A percentile compares a stretch with the other conserved stretches of the same genome.
These are phyloP conservation scores for Nakazawaea anatomiae DNA, from an alignment of 805 yeast species.

Conservation along the genomic window DNA sequence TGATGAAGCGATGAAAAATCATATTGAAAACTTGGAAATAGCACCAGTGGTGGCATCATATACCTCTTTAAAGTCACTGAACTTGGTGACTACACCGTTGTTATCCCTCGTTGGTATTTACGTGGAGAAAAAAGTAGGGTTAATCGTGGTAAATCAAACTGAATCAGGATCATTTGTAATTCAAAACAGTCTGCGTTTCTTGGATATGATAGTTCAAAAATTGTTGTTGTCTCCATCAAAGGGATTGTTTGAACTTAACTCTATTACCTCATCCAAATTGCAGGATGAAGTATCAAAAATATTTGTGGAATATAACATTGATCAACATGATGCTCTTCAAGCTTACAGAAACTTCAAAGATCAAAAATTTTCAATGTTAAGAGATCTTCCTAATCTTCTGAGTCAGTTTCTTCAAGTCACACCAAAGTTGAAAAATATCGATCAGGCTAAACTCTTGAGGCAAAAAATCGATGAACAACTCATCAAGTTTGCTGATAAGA, in stretches of 20 bases:
- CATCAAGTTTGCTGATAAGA: slow-evolving; percentile 2
- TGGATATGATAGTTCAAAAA: slow-evolving; percentile 2
- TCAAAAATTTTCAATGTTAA: slow-evolving; percentile 4
- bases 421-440: slow-evolving; percentile 7
- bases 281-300: slow-evolving; percentile 8
- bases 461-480: slow-evolving; percentile 8
- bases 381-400: slow-evolving; percentile 3
- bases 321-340: slow-evolving; percentile 5
- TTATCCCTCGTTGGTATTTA: slow-evolving; percentile 9
- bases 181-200: slow-evolving; percentile 5
- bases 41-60: slow-evolving; percentile 5
- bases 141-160: slow-evolving; percentile 6
- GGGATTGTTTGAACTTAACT: slow-evolving; percentile 1
- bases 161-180: slow-evolving; percentile 7
- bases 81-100: slow-evolving; percentile 4
- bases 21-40: not conserved
- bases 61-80: not conserved
- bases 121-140: slow-evolving; percentile 7
- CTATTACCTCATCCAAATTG: not conserved
- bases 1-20: slow-evolving; percentile 5
- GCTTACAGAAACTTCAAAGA: slow-evolving; percentile 1
- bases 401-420: not conserved
- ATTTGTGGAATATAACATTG: slow-evolving; percentile 1
- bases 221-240: not conserved
- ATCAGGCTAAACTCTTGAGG: slow-evolving; percentile 5